Evolutionary conservation across 768 basidiomycete species (phyloP), one percentile per base, ranked within the genome.

Genomic region (Obba rivulosa): DNA sequence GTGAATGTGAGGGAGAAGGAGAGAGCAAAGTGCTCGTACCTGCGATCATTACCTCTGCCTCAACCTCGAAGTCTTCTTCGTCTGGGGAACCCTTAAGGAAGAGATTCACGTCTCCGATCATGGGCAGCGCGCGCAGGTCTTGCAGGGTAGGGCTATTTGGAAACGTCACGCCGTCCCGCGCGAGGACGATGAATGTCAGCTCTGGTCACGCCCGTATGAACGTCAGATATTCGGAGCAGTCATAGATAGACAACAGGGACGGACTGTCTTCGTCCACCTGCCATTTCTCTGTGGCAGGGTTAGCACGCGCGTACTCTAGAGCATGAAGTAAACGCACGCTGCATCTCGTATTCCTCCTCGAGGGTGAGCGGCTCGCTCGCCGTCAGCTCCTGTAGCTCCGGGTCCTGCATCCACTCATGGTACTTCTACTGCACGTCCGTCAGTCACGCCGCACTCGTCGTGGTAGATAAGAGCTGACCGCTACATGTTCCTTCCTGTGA

Each of bases 31-130:
- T 20, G 41, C 23, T 16, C 16, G 45, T 52, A 83, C 89, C 87
- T 58, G 92, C 92, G 51, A 95, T 86, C 93, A 95, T 97, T 51
- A 95, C 83, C 63, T 95, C 92, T 22, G 83, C 78, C 60, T 97
- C 94, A 2, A 80, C 88, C 53, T 92, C 83, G 47, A 79, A 76
- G 28, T 67, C 67, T 9, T 54, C 55, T 17, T 59, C 56, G 9
- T 49, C 57, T 25, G 53, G 64, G 16, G 62, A 55, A 40, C 82
- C 81, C 40, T 85, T 85, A 37, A 95, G 66, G 64, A 96, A 96
- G 22, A 96, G 66, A 64, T 96, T 96, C 31, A 92, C 92, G 62
- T 97, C 94, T 25, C 94, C 94, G 17, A 94, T 69, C 92, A 95
- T 93, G 9, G 74, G 77, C 50, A 72, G 59, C 61, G 65, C 22